Evolutionary conservation across 805 yeast species (phyloP), one percentile per base, ranked within the genome.

Genomic region (Saccharomyces mikatae): DNA sequence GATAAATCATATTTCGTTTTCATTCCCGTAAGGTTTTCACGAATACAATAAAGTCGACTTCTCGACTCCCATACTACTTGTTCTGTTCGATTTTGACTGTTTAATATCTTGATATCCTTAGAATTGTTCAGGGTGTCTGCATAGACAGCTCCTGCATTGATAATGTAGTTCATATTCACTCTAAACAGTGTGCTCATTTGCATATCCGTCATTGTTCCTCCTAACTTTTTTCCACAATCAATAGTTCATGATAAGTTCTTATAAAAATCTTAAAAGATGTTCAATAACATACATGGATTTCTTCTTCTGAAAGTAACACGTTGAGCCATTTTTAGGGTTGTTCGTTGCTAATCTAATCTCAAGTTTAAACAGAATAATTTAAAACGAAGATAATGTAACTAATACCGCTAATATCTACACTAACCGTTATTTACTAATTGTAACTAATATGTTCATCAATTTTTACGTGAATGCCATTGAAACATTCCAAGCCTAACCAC

Each of bases 261-360:
- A 17, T 36, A 8, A 36, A 36, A 36, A 36, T 6, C 17, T 17
- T 6, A 17, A 36, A 36, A 36, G 6, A 6, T 36, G 17, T 36
- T 36, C 24, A 36, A 17, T 36, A 61, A 88, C 94, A 81, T 88
- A 90, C 94, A 91, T 81, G 97, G 96, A 80, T 90, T 91, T 86
- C 96, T 89, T 85, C 96, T 89, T 87, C 97, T 89, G 88, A 84
- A 91, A 70, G 97, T 90, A 80, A 91, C 95, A 86, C 99, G 92
- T 82, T 90, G 96, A 78, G 97, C 99, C 99, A 94, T 94, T 81
- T 74, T 81, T 74, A 63, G 67, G 64, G 49, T 56, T 56, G 41
- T 48, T 51, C 27, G 51, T 52, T 49, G 57, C 55, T 54, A 48
- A 17, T 52, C 50, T 50, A 46, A 47, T 52, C 48, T 49, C n/a